Evolutionary conservation across 768 basidiomycete species (phyloP), one percentile per base, ranked within the genome.

Genomic region (Xerocomus potaroensis): DNA sequence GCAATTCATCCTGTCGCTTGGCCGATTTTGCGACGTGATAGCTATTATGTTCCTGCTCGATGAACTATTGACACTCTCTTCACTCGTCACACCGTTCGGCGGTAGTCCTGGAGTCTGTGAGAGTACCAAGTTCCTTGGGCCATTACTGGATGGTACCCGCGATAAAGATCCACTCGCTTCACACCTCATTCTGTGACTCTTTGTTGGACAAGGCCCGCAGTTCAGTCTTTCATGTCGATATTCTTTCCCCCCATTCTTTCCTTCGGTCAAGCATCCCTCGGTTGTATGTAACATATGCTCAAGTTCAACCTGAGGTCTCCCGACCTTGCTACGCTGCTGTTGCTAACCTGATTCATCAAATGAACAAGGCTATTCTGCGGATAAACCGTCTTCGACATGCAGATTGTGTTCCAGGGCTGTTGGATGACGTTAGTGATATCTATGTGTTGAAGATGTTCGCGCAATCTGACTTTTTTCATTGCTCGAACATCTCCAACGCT

Each of bases 291-390:
- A n/a, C 26, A 3, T 18, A 30, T 45, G 39, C 37, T 49, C 15
- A 33, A 4, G 33, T 49, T 49, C 14, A 50, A 50, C 19, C 32
- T n/a, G 12, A 33, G 15, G 45, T 43, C 29, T 45, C 49, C 19
- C 34, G 22, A 16, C 2, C 34, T 16, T 8, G 12, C 3, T 48
- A 48, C 1, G 2, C 2, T 1, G 9, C 18, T 11, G 37, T 51
- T 12, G 32, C 26, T 30, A 26, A 40, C 27, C 32, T 48, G 4
- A 14, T 27, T 0, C 8, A 22, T 34, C 26, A 5, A n/a, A 18
- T 51, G 8, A 33, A 33, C 0, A 24, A 41, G 5, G 19, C 40
- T 18, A 43, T 51, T 27, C 41, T 41, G 4, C 45, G 45, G 45
- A 40, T 51, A 36, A 16, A 16, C 16, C 50, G 47, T 16, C 19